Conservation (phyloP, 129 eudicot species). For the Helichrysum umbraculigerum region DNA sequence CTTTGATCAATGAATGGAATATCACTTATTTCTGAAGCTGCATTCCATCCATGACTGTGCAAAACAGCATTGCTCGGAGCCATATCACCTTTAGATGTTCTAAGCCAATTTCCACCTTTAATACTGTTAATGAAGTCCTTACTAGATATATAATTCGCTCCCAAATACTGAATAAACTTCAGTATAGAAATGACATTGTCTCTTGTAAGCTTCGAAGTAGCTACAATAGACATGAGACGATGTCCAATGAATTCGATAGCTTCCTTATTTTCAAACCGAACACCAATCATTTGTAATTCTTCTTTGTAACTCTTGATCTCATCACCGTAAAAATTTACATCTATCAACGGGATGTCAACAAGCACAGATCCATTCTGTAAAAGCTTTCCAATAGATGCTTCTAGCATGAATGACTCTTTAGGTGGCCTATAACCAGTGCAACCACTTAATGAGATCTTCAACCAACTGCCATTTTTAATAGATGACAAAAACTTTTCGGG, state of each 20-base stretch:
- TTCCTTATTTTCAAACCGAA: slow-evolving; percentile 39
- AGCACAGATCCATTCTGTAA: slow-evolving; percentile 43
- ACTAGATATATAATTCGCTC: slow-evolving; percentile 27
- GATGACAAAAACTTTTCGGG: slow-evolving; percentile 36
- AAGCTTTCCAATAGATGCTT: slow-evolving; percentile 29
- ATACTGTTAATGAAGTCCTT: slow-evolving; percentile 35
- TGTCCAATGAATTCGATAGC: slow-evolving; percentile 44
- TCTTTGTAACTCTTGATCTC: slow-evolving; percentile 38
- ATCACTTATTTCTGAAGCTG: slow-evolving; percentile 43
- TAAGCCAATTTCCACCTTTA: slow-evolving; percentile 38
- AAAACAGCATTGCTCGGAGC: slow-evolving; percentile 39
- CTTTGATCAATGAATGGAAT: slow-evolving; percentile 51
- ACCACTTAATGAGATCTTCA: slow-evolving; percentile 35
- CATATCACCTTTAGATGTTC: slow-evolving; percentile 42
- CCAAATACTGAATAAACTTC: slow-evolving; percentile 40
- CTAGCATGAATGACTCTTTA: slow-evolving; percentile 44
- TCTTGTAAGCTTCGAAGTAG: slow-evolving; percentile 25
- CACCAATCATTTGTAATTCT: slow-evolving; percentile 44
- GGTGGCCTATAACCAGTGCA: slow-evolving; percentile 41
- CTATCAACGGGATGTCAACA: slow-evolving; percentile 48
- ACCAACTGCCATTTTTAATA: slow-evolving; percentile 53
- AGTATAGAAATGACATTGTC: slow-evolving; percentile 41
- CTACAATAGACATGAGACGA: slow-evolving; percentile 49
- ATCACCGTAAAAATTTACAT: slow-evolving; percentile 36
- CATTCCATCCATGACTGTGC: slow-evolving; percentile 34